These are phyloP conservation scores for Leccinum uliginosum DNA, from an alignment of 768 basidiomycete genomes.

Conservation along the genomic window DNA sequence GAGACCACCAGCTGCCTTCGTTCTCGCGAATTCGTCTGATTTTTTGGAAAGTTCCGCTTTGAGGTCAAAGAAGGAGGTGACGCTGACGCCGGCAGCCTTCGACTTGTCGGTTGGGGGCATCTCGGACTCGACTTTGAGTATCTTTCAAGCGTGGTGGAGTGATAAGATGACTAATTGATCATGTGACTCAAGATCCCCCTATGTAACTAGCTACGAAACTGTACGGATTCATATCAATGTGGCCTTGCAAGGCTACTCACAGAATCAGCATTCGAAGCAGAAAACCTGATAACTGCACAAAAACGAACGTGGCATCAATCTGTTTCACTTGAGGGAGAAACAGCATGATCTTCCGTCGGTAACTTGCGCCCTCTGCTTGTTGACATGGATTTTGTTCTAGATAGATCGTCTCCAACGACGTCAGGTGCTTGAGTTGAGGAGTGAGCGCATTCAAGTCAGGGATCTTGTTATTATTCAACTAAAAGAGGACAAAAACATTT, in stretches of 20 bases:
- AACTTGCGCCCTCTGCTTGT: conserved; percentile 64
- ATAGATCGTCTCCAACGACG: conserved; percentile 80
- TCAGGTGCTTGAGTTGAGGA: conserved; percentile 54
- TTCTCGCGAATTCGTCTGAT: conserved; percentile 58
- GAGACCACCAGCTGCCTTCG: conserved; percentile 53
- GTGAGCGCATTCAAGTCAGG: conserved; percentile 65
- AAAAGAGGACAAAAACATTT: neutral
- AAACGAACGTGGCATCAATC: conserved; percentile 92
- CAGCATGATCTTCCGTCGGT: conserved; percentile 86
- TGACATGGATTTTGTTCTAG: conserved; percentile 96
- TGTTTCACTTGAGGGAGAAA: conserved; percentile 86
- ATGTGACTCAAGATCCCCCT: conserved; percentile 8
- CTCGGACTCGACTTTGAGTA: conserved; percentile 1
- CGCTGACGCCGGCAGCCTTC: conserved; percentile 65
- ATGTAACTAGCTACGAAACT: conserved; percentile 42
- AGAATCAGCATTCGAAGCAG: conserved; percentile 1
- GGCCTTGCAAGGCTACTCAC: conserved; percentile 45
- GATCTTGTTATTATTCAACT: conserved; percentile 90
- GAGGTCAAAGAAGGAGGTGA: conserved; percentile 78
- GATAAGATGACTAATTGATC: neutral
- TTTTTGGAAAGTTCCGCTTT: conserved; percentile 52
- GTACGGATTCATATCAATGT: conserved; percentile 34
- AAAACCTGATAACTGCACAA: neutral
- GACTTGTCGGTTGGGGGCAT: conserved; percentile 53
- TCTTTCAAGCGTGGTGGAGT: neutral